Evolutionary conservation across 306 rosid genomes (phyloP), one percentile per base, ranked within the genome.

Genomic region (Morella rubra): DNA sequence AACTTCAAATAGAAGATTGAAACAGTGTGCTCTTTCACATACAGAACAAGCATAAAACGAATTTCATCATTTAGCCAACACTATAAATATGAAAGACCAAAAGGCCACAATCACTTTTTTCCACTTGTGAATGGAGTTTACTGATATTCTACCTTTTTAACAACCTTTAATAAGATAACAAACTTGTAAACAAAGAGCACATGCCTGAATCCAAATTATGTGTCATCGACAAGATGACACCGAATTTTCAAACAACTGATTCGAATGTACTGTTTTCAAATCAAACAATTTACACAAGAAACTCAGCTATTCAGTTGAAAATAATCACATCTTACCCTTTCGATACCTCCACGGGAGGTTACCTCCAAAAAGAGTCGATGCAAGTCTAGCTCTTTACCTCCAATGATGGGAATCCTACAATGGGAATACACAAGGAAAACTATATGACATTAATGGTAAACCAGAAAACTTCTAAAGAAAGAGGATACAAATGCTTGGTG

Each of bases 341-440:
- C 90, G 47, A 93, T 76, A 58, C 98, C 98, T 41, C 98, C 98
- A 8, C 96, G 96, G 6, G 88, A 76, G 64, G 96, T 93, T 60
- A 91, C 98, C 85, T 93, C 93, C 75, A 85, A 83, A 52, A 93
- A 93, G 62, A 93, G 90, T 51, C 79, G 83, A 84, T 93, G 98
- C 86, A 93, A 83, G 80, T 91, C 93, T 9, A 93, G 82, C 59
- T 91, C 94, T 73, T 73, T 90, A 73, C 98, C 98, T 52, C 97
- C 98, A 55, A 90, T 87, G 37, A 83, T 83, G 45, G 98, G 98
- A 69, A 91, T 86, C 96, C 98, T 93, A 77, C 60, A 77, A 72
- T 16, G 42, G 16, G 74, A 61, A 20, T 69, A 49, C 40, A 75
- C 37, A 69, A 64, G 75, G 40, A 78, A 73, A 69, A 44, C 54